A percentile compares a stretch with the other conserved stretches of the same genome.
These are phyloP conservation scores for Acacia confusa DNA, from an alignment of 306 rosid species.

Conservation along the genomic window DNA sequence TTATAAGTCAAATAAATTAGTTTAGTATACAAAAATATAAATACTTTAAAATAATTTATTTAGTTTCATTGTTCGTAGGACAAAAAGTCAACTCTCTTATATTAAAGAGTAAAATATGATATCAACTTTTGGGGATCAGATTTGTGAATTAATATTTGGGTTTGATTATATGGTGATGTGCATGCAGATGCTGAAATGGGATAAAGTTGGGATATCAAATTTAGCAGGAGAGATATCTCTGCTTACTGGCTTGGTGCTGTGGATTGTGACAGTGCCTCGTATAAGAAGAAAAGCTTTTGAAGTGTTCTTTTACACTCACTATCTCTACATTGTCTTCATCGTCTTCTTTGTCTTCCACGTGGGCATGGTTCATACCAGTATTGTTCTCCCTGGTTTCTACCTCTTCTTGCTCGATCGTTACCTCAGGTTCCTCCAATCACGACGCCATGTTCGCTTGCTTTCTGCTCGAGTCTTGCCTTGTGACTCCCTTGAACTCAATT, in stretches of 20 bases:
- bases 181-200: conserved; percentile 68
- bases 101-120: no score
- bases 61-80: no score
- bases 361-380: conserved; percentile 46
- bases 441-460: conserved; percentile 39
- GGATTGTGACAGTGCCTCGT: conserved; percentile 62
- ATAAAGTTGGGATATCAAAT: conserved; percentile 44
- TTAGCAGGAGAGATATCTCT: conserved; percentile 74
- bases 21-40: no score
- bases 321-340: conserved; percentile 66
- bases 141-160: not conserved
- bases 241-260: conserved; percentile 54
- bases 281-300: conserved; percentile 66
- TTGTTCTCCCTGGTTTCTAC: conserved; percentile 75
- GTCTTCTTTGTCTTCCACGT: conserved; percentile 77
- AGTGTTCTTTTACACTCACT: conserved; percentile 72
- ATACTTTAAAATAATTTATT: no score
- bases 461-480: conserved; percentile 67
- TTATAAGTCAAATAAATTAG: no score
- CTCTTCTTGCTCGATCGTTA: conserved; percentile 79
- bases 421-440: conserved; percentile 68
- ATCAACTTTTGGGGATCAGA: not conserved
- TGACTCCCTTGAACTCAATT: conserved; percentile 68
- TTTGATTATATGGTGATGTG: not conserved
- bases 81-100: no score